Conservation (phyloP, 2,329 filamentous ascomycete genomes). For the Epichloe gansuensis region DNA sequence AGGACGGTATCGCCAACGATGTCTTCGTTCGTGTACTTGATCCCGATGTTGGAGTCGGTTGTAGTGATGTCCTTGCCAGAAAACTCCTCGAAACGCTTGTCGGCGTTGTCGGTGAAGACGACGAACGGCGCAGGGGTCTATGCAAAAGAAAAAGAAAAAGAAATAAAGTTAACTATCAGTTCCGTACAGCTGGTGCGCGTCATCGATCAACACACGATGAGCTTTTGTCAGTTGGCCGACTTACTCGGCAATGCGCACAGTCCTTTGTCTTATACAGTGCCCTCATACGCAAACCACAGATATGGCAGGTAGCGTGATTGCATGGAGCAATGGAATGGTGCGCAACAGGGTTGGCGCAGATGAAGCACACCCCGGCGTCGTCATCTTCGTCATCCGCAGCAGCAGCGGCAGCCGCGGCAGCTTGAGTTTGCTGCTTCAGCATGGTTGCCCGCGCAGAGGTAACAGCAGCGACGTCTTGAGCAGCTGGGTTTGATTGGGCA, state of each 20-base stretch:
- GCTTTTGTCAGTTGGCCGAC: conserved; percentile 18
- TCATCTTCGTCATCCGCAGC: conserved; percentile 27
- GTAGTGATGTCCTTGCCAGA: conserved; percentile 58
- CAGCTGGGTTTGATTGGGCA: conserved; percentile 15
- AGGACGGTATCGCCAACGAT: conserved; percentile 87
- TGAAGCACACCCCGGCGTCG: conserved; percentile 81
- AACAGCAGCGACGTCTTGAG: conserved; percentile 17
- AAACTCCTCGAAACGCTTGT: conserved; percentile 82
- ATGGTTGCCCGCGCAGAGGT: conserved; percentile 20
- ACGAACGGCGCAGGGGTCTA: conserved; percentile 65
- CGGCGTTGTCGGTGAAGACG: conserved; percentile 78
- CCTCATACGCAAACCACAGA: conserved; percentile 81
- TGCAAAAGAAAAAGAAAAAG: background rate
- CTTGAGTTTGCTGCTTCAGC: conserved; percentile 9
- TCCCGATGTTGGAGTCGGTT: conserved; percentile 75
- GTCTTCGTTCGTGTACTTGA: conserved; percentile 77
- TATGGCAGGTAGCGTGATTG: conserved; percentile 94
- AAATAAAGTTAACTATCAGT: background rate
- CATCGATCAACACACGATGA: background rate
- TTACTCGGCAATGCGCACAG: conserved; percentile 86
- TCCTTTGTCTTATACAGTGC: conserved; percentile 94
- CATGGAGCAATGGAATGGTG: conserved; percentile 86
- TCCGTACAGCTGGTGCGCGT: background rate
- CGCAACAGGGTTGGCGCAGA: conserved; percentile 82
- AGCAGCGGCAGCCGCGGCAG: conserved; percentile 12